Evolutionary conservation across 176 grass and related monocot genomes (phyloP).

Genomic region (Thalia dealbata): DNA sequence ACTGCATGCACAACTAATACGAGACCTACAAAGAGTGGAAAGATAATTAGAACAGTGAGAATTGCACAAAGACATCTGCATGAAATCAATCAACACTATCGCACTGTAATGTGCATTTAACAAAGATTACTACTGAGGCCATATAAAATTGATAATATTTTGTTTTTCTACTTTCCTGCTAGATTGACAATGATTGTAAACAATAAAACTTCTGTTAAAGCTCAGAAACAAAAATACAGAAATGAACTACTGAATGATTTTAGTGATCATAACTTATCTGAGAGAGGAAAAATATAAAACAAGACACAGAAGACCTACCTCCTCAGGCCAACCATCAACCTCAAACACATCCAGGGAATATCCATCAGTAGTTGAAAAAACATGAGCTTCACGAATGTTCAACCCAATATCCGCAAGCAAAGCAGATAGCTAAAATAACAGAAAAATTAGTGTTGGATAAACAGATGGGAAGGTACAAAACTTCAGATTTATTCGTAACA

Average conservation of each 20-base stretch:
- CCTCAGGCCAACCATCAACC: slow-evolving; percentile 76
- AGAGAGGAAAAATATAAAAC: background rate
- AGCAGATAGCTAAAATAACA: slow-evolving; percentile 56
- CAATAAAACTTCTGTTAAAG: background rate
- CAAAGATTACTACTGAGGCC: background rate
- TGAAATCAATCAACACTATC: too few species aligned
- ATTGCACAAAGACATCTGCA: too few species aligned
- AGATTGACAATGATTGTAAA: background rate
- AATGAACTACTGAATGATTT: background rate
- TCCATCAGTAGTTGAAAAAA: slow-evolving; percentile 92
- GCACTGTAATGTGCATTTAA: too few species aligned
- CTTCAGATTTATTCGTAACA: background rate
- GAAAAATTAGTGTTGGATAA: background rate
- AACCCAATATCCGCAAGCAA: slow-evolving; percentile 66
- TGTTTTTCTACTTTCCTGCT: background rate
- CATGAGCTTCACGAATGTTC: slow-evolving; percentile 97
- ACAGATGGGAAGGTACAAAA: slow-evolving; percentile 5
- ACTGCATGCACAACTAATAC: too few species aligned
- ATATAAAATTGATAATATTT: background rate
- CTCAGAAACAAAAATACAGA: background rate
- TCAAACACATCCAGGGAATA: slow-evolving; percentile 93
- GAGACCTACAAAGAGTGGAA: too few species aligned
- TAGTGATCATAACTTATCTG: background rate
- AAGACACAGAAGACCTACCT: slow-evolving; percentile 30
- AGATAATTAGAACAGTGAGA: too few species aligned